Conservation (phyloP, 2,329 filamentous ascomycete genomes). For the Mollisiaceae sp. region DNA sequence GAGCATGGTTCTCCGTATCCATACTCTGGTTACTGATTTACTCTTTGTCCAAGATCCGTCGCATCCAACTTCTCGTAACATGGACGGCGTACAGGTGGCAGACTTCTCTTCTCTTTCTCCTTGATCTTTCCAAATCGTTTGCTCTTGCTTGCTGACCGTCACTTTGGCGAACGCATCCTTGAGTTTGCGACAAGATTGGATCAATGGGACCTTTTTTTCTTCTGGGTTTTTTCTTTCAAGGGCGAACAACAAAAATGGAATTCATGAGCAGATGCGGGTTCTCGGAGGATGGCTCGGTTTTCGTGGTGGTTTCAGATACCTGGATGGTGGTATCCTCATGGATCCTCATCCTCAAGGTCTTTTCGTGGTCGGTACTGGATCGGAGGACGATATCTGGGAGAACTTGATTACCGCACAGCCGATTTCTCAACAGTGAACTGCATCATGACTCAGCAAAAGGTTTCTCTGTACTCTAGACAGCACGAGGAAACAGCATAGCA, state of each 20-base stretch:
- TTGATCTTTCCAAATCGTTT: neutral
- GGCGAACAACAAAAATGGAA: too few relatives aligned
- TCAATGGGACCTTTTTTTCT: neutral
- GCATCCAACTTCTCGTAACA: neutral
- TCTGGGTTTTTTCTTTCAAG: neutral
- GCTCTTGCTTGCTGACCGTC: slow-evolving; percentile 3
- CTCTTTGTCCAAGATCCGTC: neutral
- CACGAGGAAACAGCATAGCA: neutral
- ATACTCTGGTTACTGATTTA: neutral
- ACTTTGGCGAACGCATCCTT: too few relatives aligned
- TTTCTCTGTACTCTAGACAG: neutral
- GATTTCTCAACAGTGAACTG: neutral
- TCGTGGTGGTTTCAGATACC: neutral
- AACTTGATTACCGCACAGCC: neutral
- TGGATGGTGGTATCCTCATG: neutral
- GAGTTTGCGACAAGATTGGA: neutral
- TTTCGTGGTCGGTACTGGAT: slow-evolving; percentile 5
- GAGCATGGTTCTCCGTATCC: neutral
- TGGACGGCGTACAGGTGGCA: neutral
- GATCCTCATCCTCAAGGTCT: slow-evolving; percentile 10
- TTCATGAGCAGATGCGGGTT: neutral
- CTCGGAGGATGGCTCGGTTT: neutral
- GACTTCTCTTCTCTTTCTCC: neutral
- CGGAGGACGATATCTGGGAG: neutral
- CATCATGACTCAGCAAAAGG: neutral